phyloP scores from a whole-genome alignment of 2,329 filamentous ascomycete genomes.

The Aspergillus awamori region DNA sequence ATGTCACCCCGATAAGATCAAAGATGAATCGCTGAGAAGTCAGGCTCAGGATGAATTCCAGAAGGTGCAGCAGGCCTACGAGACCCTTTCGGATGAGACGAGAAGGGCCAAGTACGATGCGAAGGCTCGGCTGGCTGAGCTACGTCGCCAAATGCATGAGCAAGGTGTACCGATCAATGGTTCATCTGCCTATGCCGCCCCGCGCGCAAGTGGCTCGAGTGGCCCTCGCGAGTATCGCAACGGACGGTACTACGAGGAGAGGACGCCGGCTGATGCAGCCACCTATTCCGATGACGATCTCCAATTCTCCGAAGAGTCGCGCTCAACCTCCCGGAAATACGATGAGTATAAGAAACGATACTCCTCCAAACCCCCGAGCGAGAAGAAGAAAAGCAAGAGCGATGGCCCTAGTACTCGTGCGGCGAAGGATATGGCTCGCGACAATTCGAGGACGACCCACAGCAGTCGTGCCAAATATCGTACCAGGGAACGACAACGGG shows the following conservation, averaged over 20 bases:
- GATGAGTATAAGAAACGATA: slow-evolving; percentile 41
- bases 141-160: slow-evolving; percentile 60
- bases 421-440: slow-evolving; percentile 39
- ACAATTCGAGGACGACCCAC: slow-evolving; percentile 34
- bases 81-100: slow-evolving; percentile 78
- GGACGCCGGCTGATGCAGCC: slow-evolving; percentile 39
- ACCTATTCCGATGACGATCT: slow-evolving; percentile 43
- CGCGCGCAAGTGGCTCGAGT: slow-evolving; percentile 17
- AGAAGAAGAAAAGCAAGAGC: slow-evolving; percentile 43
- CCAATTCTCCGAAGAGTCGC: slow-evolving; percentile 41
- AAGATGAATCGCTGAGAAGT: slow-evolving; percentile 74
- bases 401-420: slow-evolving; percentile 30
- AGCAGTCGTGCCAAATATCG: slow-evolving; percentile 42
- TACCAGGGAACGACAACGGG: slow-evolving; percentile 48
- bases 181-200: slow-evolving; percentile 21
- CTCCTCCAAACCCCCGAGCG: slow-evolving; percentile 36
- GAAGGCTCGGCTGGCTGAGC: slow-evolving; percentile 66
- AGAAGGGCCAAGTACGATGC: slow-evolving; percentile 78
- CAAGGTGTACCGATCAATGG: slow-evolving; percentile 36
- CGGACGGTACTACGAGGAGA: slow-evolving; percentile 49
- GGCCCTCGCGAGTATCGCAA: slow-evolving; percentile 44
- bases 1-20: slow-evolving; percentile 89
- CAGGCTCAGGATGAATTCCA: slow-evolving; percentile 87
- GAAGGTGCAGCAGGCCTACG: slow-evolving; percentile 88
- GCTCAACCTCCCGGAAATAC: slow-evolving; percentile 43